Evolutionary conservation across 768 basidiomycete genomes (phyloP), one percentile per base, ranked within the genome.

Genomic region (Naganishia onofrii): DNA sequence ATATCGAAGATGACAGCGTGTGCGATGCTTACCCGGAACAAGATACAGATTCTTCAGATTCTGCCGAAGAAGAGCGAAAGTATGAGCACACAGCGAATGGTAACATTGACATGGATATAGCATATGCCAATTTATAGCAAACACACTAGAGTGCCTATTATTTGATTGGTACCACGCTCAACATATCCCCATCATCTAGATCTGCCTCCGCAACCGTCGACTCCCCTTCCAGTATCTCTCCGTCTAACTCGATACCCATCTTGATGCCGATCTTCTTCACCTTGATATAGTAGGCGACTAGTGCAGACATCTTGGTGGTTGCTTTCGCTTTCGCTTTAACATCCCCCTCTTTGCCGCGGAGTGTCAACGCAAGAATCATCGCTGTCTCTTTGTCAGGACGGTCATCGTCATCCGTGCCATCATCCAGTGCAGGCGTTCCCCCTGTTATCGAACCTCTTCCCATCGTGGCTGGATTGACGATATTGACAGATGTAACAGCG

Each of bases 171-270:
- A 63, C 60, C n/a, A 63, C 60, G 23, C 60, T 63, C 60, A 63
- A 21, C 60, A 63, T 63, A 44, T 63, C 60, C 21, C 60, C 60
- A 29, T 63, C 60, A 44, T 63, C 60, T 36, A 63, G 23, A 29
- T 63, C 60, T 3, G 60, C 42, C 46, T 63, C 60, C 1, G 60
- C 60, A 3, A 63, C 29, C 9, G 38, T 63, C 23, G 60, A 63
- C 7, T 63, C 42, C 9, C 60, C 60, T n/a, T 63, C 60, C 38
- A 63, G 15, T 26, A 63, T 63, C 38, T 63, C 60, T 42, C 60
- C 60, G 32, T 63, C 60, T 26, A 63, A 26, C 60, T 63, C 60
- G 17, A 63, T 63, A 15, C 60, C 42, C 60, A 63, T 63, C 36
- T 42, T 8, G 26, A 26, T 29, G 2, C 7, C 42, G 6, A 63